Evolutionary conservation across 225 moss, liverwort and hornwort species (phyloP).

Genomic region (Pseudisothecium myosuroides): DNA sequence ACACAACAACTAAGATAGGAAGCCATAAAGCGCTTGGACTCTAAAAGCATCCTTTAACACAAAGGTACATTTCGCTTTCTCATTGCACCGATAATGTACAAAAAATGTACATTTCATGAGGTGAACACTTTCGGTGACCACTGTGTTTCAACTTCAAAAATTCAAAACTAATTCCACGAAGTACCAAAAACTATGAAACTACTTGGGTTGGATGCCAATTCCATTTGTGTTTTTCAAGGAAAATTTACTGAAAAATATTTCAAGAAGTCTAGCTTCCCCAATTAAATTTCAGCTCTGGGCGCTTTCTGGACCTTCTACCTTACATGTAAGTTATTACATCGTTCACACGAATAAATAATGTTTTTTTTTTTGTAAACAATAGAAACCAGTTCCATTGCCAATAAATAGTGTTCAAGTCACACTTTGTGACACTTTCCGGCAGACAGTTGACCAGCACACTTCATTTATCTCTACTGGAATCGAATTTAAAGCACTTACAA

Average conservation of each 20-base stretch:
- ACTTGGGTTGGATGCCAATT: not conserved
- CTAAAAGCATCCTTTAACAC: not conserved
- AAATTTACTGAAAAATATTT: not conserved
- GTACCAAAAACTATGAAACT: not conserved
- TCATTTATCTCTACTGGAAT: not conserved
- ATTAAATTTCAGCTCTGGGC: no score
- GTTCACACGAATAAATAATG: not conserved
- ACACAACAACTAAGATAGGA: not conserved
- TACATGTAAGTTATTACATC: no score
- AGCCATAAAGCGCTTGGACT: not conserved
- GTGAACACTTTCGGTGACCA: fast-evolving
- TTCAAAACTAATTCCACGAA: not conserved
- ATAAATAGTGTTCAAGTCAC: not conserved
- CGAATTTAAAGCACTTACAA: not conserved
- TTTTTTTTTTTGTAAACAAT: no score
- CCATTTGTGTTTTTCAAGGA: not conserved
- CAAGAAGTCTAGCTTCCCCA: not conserved
- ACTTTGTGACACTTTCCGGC: not conserved
- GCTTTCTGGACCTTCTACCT: not conserved
- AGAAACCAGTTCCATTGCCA: no score
- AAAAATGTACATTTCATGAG: not conserved
- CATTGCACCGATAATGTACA: not conserved
- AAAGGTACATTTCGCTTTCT: not conserved
- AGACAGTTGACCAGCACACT: not conserved
- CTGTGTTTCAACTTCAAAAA: not conserved